Evolutionary conservation across 306 rosid genomes (phyloP), one percentile per base, ranked within the genome.

Genomic region (Quillaja saponaria): DNA sequence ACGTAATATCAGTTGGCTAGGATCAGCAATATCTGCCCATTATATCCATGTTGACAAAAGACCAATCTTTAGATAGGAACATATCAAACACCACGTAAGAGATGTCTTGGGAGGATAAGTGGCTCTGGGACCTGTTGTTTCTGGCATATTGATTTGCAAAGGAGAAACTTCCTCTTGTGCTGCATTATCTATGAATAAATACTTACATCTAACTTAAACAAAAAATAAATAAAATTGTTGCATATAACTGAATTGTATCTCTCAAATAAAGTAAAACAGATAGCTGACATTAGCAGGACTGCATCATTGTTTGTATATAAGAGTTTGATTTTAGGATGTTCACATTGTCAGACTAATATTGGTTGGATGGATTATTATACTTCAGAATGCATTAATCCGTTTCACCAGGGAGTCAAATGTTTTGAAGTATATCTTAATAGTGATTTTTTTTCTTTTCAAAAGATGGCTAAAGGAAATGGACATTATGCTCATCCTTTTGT

Each of bases 391-490:
- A 38, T 45, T 37, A 59, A 40, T 48, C 31, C 17, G 42, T 40
- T 18, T 39, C 44, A 14, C 58, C 39, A 68, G 2, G 53, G 58
- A 55, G 17, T 13, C 51, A 64, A 13, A 48, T 39, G 65, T 56
- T 65, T 49, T 39, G 16, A 34, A 34, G 18, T 61, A 34, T 69
- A 63, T 47, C 48, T 21, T 69, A 73, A 51, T 38, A 21, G 48
- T 61, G 49, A 63, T 66, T 61, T 66, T 52, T 60, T 49, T 40
- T 66, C 55, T 66, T 52, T 60, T 49, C 40, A 55, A 65, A 42
- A 52, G 61, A 55, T 70, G 33, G 63, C 63, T 14, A 51, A 40
- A 61, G 50, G 33, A 65, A 37, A n/a, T 49, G 54, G 14, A 56
- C 57, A 25, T 68, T 31, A n/a, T n/a, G n/a, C 15, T 76, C 34